Evolutionary conservation across 768 basidiomycete species (phyloP).

Genomic region (Austroboletus eburneus): DNA sequence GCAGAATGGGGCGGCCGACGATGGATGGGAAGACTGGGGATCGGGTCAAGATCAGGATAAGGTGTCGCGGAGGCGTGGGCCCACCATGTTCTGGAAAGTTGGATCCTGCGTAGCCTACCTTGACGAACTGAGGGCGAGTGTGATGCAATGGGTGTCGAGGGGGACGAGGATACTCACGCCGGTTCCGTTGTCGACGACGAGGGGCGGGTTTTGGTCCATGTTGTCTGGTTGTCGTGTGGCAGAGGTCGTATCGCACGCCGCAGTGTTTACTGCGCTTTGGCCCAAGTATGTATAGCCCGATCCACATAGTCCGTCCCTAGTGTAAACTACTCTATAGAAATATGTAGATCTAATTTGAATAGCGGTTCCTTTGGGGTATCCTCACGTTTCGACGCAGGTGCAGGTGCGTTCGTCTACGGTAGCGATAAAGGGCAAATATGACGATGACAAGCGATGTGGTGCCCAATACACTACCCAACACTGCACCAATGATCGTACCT

Average conservation of each 20-base stretch:
- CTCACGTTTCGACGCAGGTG: not conserved
- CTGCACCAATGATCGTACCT: slow-evolving; percentile 13
- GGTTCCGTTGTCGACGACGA: slow-evolving; percentile 88
- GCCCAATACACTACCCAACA: slow-evolving; percentile 13
- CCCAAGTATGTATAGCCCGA: too few species aligned
- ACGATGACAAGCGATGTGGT: slow-evolving; percentile 9
- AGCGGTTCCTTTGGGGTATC: not conserved
- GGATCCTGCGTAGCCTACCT: slow-evolving; percentile 86
- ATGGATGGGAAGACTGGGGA: slow-evolving; percentile 88
- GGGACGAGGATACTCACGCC: slow-evolving; percentile 50
- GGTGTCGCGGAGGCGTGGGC: slow-evolving; percentile 9
- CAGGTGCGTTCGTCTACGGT: slow-evolving; percentile 1
- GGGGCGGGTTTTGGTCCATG: slow-evolving; percentile 40
- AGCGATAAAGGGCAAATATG: slow-evolving; percentile 7
- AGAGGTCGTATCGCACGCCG: not conserved
- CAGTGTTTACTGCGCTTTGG: slow-evolving; percentile 24
- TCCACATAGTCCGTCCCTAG: too few species aligned
- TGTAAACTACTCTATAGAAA: too few species aligned
- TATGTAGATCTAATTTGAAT: too few species aligned
- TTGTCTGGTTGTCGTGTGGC: not conserved
- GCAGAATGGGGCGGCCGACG: slow-evolving; percentile 93
- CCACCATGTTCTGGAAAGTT: slow-evolving; percentile 94
- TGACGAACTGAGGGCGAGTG: slow-evolving; percentile 69
- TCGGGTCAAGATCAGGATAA: not conserved
- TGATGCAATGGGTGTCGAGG: slow-evolving; percentile 6